These are phyloP conservation scores for Vitis vinifera DNA, from an alignment of 164 flowering plant species.

Conservation along the genomic window ASM3070453v1 NC_081805.1:22636501-22637000, in stretches of 20 bases:
- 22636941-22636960: conserved; percentile 30
- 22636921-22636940: conserved; percentile 39
- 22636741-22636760: conserved; percentile 19
- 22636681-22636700: conserved; percentile 46
- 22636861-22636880: conserved; percentile 51
- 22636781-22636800: conserved; percentile 16
- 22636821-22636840: conserved; percentile 27
- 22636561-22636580: too few relatives aligned
- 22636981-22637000: conserved; percentile 40
- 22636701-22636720: conserved; percentile 50
- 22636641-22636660: conserved; percentile 10
- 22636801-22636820: conserved; percentile 32
- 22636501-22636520: too few relatives aligned
- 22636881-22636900: conserved; percentile 30
- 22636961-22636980: conserved; percentile 54
- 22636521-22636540: too few relatives aligned
- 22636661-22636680: conserved; percentile 23
- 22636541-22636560: too few relatives aligned
- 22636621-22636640: conserved; percentile 23
- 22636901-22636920: conserved; percentile 31
- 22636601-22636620: conserved; percentile 19
- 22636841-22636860: conserved; percentile 34
- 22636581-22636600: too few relatives aligned
- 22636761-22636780: conserved; percentile 22
- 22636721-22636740: conserved; percentile 37